phyloP scores from a whole-genome alignment of 2,329 filamentous ascomycete genomes.

The Fusarium ramigenum region DNA sequence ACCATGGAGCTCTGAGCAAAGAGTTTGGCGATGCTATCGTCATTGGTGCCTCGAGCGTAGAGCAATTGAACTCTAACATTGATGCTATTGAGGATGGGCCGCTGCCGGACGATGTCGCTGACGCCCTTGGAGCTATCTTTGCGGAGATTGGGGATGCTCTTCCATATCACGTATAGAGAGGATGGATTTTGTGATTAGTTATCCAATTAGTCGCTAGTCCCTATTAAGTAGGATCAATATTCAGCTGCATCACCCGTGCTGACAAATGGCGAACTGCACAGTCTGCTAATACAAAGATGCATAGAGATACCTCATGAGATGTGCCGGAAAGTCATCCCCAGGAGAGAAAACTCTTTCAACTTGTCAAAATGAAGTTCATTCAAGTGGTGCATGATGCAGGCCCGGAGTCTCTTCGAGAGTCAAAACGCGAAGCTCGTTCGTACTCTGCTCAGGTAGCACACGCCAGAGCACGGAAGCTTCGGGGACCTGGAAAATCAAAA shows the following conservation, averaged over 20 bases:
- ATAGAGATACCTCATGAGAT: neutral
- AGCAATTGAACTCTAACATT: neutral
- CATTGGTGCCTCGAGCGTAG: neutral
- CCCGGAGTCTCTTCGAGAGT: neutral
- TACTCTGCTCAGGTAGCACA: neutral
- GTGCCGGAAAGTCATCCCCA: neutral
- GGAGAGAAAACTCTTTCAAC: accelerated
- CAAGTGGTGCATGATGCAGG: neutral
- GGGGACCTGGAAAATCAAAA: neutral
- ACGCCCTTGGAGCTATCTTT: neutral
- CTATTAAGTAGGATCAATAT: neutral
- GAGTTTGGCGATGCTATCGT: neutral
- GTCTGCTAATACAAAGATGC: neutral
- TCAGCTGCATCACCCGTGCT: neutral
- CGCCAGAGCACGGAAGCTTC: neutral
- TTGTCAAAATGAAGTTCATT: neutral
- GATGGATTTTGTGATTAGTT: neutral
- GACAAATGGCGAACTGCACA: neutral
- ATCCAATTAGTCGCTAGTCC: neutral
- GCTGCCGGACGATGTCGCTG: neutral
- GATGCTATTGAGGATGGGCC: neutral
- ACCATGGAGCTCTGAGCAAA: neutral
- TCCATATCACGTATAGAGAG: neutral
- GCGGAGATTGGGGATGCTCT: neutral
- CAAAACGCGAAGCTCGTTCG: neutral